These are phyloP conservation scores for Aspergillus clavatus DNA, from an alignment of 2,329 filamentous ascomycete species.

Conservation along the genomic window DNA sequence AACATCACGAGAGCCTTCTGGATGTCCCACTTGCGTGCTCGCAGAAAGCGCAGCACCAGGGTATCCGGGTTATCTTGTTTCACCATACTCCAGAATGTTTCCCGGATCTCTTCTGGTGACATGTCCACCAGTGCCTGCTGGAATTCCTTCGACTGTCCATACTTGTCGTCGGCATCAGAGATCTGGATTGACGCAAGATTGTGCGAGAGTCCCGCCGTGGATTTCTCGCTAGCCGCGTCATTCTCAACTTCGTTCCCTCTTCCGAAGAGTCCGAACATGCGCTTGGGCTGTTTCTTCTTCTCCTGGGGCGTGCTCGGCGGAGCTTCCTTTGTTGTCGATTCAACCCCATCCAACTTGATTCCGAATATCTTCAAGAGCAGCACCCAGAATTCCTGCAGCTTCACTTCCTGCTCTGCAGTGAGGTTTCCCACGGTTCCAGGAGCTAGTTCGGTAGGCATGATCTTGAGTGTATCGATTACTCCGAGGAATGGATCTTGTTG, in stretches of 20 bases:
- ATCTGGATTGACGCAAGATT: conserved; percentile 34
- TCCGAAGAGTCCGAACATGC: conserved; percentile 65
- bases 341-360: conserved; percentile 39
- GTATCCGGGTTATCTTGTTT: conserved; percentile 94
- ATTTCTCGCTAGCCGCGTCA: conserved; percentile 28
- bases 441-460: conserved; percentile 29
- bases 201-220: conserved; percentile 37
- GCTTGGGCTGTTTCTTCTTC: conserved; percentile 65
- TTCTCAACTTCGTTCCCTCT: conserved; percentile 52
- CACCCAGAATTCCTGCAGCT: conserved; percentile 82
- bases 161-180: conserved; percentile 74
- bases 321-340: conserved; percentile 19
- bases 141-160: conserved; percentile 83
- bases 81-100: conserved; percentile 85
- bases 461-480: conserved; percentile 34
- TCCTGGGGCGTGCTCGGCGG: conserved; percentile 29
- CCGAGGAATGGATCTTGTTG: conserved; percentile 25
- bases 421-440: conserved; percentile 76
- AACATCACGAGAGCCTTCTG: conserved; percentile 92
- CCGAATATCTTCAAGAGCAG: conserved; percentile 71
- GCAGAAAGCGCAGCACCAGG: conserved; percentile 72
- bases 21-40: conserved; percentile 93
- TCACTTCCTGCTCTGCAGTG: conserved; percentile 82
- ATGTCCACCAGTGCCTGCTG: conserved; percentile 72
- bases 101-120: conserved; percentile 71